Evolutionary conservation across 2,329 filamentous ascomycete genomes (phyloP).

Genomic region (Fusarium sp.): DNA sequence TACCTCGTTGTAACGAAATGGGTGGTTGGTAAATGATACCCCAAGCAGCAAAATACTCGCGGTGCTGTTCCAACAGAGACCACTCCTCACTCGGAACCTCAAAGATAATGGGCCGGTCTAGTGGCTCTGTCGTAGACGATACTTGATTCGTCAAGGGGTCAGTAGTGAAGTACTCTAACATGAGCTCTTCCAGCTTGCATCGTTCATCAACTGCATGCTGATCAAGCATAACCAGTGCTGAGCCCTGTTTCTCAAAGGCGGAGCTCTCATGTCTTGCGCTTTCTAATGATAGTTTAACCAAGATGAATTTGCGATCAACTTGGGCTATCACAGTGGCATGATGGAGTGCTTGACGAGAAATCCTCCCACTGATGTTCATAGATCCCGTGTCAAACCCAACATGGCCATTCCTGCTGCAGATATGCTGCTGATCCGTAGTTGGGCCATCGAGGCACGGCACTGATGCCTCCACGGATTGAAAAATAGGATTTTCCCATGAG

Average conservation of each 20-base stretch:
- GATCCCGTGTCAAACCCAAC: conserved; percentile 48
- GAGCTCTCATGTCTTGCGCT: not conserved
- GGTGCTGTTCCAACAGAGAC: conserved; percentile 65
- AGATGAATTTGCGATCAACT: conserved; percentile 89
- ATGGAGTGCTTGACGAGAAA: conserved; percentile 72
- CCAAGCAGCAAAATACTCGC: conserved; percentile 74
- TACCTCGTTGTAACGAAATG: conserved; percentile 12
- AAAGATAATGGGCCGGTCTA: conserved; percentile 70
- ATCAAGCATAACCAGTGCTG: conserved; percentile 81
- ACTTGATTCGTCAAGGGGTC: not conserved
- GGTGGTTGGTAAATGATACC: conserved; percentile 73
- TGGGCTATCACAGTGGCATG: conserved; percentile 78
- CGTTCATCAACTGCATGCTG: conserved; percentile 97
- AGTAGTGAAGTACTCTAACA: conserved; percentile 62
- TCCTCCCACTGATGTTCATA: conserved; percentile 52
- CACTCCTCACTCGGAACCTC: conserved; percentile 71
- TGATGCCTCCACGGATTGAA: conserved; percentile 60
- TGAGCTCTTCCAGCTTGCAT: conserved; percentile 79
- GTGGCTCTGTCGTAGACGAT: conserved; percentile 48
- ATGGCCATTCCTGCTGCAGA: conserved; percentile 11
- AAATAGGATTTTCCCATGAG: conserved; percentile 82
- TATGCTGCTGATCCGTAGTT: not conserved
- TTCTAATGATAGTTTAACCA: conserved; percentile 66
- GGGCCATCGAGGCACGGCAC: conserved; percentile 56
- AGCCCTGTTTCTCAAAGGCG: conserved; percentile 32